Percentiles rank a stretch among this genome's conserved stretches.
phyloP scores from a whole-genome alignment of 2,329 filamentous ascomycete species.

The Calonectria ilicicola region DNA sequence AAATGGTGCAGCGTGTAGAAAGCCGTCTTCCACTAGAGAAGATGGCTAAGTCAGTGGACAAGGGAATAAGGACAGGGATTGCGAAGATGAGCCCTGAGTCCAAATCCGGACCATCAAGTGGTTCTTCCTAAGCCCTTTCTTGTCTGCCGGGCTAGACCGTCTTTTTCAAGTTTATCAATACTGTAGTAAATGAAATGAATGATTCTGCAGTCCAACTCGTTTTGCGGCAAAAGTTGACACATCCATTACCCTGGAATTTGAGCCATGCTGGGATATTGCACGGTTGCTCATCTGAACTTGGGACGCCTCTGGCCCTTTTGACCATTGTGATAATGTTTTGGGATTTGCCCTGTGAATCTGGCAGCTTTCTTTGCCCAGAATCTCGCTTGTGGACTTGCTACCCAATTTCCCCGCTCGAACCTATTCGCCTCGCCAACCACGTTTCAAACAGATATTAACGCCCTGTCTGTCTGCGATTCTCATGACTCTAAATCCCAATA shows the following conservation, averaged over 20 bases:
- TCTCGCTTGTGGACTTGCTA: not conserved
- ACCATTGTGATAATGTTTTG: no score
- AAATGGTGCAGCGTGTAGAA: constrained; percentile 59
- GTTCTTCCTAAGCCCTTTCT: not conserved
- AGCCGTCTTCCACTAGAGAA: constrained; percentile 61
- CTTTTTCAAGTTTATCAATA: not conserved
- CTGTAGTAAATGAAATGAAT: not conserved
- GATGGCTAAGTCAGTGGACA: constrained; percentile 62
- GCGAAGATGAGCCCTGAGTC: constrained; percentile 50
- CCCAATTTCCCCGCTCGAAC: not conserved
- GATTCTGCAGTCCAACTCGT: not conserved
- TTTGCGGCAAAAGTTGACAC: not conserved
- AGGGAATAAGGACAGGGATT: constrained; percentile 60
- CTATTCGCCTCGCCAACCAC: not conserved
- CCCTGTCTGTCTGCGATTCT: not conserved
- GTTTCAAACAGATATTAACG: no score
- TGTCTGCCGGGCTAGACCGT: not conserved
- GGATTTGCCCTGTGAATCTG: no score
- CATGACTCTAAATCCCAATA: not conserved
- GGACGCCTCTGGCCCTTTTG: no score
- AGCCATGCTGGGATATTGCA: no score
- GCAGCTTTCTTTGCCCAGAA: no score
- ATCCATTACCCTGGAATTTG: not conserved
- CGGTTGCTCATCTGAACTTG: no score
- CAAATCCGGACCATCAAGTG: constrained; percentile 24